phyloP scores from a whole-genome alignment of 139 green algal species.

The Volvox reticuliferus region DNA sequence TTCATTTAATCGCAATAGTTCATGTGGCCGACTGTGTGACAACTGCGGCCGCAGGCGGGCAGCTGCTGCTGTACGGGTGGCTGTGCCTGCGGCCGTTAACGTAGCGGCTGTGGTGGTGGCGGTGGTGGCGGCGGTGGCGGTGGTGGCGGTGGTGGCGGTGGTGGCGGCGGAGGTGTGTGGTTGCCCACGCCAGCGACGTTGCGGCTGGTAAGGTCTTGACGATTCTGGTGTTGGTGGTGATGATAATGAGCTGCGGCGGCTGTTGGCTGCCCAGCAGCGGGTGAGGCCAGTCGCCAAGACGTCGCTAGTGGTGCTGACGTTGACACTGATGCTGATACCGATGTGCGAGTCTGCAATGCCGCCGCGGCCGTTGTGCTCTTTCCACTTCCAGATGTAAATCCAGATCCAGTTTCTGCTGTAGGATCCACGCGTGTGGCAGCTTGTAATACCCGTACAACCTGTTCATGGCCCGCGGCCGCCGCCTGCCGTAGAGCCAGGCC shows the following conservation, averaged over 20 bases:
- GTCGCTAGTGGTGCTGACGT: background rate
- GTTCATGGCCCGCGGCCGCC: background rate
- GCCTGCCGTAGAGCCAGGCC: constrained; percentile 6
- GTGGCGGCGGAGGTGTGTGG: background rate
- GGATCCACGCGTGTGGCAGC: background rate
- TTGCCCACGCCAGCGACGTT: background rate
- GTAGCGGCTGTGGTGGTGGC: no score
- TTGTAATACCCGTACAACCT: background rate
- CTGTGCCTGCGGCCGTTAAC: no score
- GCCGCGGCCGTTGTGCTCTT: no score
- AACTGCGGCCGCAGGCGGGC: no score
- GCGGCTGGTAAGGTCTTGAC: background rate
- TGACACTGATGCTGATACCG: background rate
- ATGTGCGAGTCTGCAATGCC: no score
- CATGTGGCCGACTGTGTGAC: no score
- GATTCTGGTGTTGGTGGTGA: background rate
- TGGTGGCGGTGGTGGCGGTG: background rate
- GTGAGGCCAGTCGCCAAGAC: background rate
- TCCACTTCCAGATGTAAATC: no score
- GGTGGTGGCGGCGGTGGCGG: no score
- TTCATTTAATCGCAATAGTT: no score
- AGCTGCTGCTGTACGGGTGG: no score
- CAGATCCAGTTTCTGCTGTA: background rate
- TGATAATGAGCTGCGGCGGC: background rate
- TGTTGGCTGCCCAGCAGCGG: background rate